Conservation (phyloP, 2,329 filamentous ascomycete genomes). For the Fusarium sp. region DNA sequence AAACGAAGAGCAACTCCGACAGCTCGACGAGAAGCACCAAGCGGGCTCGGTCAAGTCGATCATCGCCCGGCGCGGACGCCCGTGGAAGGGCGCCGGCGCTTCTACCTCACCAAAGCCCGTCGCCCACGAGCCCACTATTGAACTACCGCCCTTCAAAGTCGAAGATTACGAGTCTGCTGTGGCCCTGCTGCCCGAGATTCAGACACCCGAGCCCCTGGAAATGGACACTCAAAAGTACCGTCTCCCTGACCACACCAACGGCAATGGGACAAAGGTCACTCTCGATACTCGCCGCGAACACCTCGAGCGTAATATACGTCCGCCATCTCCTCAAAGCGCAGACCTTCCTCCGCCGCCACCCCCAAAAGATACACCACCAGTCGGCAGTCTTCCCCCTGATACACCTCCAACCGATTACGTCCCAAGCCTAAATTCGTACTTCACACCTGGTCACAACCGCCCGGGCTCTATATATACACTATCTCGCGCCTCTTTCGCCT, state of each 20-base stretch:
- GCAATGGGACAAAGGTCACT: constrained; percentile 75
- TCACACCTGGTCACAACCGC: constrained; percentile 75
- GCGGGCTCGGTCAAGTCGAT: constrained; percentile 63
- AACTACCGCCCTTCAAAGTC: constrained; percentile 46
- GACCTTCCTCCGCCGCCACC: constrained; percentile 56
- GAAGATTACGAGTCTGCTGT: constrained; percentile 47
- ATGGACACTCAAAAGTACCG: constrained; percentile 82
- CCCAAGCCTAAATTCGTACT: constrained; percentile 70
- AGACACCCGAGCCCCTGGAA: constrained; percentile 62
- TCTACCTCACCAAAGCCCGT: constrained; percentile 47
- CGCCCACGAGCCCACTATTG: constrained; percentile 43
- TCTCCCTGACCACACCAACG: constrained; percentile 76
- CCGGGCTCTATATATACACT: constrained; percentile 93
- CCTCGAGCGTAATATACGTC: constrained; percentile 62
- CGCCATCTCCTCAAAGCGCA: constrained; percentile 53
- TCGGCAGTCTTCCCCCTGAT: constrained; percentile 44
- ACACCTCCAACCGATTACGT: constrained; percentile 59
- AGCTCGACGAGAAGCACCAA: constrained; percentile 76
- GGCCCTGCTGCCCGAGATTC: constrained; percentile 65
- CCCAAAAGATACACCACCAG: constrained; percentile 58
- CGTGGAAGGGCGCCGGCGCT: constrained; percentile 76
- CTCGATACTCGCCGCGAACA: constrained; percentile 69
- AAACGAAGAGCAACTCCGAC: constrained; percentile 75
- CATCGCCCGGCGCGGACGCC: constrained; percentile 75
- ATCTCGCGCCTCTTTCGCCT: constrained; percentile 91